Base-by-base conservation (phyloP, 139 green algal species). In the Raphidocelis subcapitata region DNA sequence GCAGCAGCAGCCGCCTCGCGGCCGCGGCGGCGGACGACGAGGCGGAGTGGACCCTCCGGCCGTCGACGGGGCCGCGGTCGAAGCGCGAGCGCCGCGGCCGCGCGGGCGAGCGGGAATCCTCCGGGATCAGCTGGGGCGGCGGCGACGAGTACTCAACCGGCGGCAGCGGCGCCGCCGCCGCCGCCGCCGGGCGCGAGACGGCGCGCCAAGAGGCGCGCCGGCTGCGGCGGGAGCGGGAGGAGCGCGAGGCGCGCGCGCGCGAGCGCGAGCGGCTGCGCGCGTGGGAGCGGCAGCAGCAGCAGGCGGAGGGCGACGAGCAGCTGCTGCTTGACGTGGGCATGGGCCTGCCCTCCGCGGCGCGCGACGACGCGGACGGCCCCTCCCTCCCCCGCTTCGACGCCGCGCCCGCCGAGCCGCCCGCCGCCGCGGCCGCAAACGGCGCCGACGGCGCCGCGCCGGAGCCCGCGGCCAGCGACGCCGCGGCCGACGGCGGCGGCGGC, bases 401-500 rank as follows among this genome's bases (percentile, higher is more conserved):
- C n/a, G n/a, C n/a, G n/a, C 54, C 24, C 32, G 29, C 60, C 15
- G 20, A 8, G 31, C 5, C 60, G 31, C 5, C 29, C 24, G 57
- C 35, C 33, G 37, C 28, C 31, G 35, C 49, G n/a, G 31, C 26
- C 24, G 31, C 10, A 5, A 44, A 62, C 47, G 29, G 49, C 62
- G 21, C 47, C 62, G 18, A 5, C 62, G 37, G 32, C 35, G 37
- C 32, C 18, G 62, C 32, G 12, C 10, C 5, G 18, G 62, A 21
- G 29, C 15, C 15, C 20, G 31, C 37, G 23, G 12, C 24, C 18
- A 49, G 26, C n/a, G 72, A 51, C 64, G 70, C 52, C 29, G 69
- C 46, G 18, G 49, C 47, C 33, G 46, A 18, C 35, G 47, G 47
- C 51, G 41, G 62, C 47, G 62, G 62, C 49, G 60, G 72, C 72